phyloP scores from a whole-genome alignment of 2,329 filamentous ascomycete species.

The Monosporascus sp. region DNA sequence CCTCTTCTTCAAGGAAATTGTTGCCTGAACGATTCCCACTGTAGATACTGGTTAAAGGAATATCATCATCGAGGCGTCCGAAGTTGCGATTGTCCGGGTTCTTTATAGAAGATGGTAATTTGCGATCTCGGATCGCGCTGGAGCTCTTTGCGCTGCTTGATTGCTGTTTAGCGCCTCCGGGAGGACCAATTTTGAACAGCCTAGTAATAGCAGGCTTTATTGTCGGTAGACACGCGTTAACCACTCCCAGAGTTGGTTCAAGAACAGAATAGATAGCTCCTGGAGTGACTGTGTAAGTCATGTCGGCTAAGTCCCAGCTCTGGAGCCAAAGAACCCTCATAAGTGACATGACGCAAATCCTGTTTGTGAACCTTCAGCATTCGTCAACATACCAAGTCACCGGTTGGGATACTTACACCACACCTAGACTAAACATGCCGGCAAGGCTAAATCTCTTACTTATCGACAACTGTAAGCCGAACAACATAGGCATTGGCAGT shows the following conservation, averaged over 20 bases:
- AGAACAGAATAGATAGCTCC: slow-evolving; percentile 4
- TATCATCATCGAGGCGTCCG: neutral
- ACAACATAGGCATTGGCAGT: slow-evolving; percentile 11
- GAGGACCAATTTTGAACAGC: neutral
- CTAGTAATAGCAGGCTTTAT: slow-evolving; percentile 5
- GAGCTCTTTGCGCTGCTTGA: neutral
- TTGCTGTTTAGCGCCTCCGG: neutral
- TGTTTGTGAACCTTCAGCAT: neutral
- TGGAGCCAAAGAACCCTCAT: neutral
- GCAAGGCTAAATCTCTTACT: slow-evolving; percentile 6
- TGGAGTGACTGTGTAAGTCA: slow-evolving; percentile 1
- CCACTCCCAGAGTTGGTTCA: slow-evolving; percentile 9
- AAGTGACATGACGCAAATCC: slow-evolving; percentile 5
- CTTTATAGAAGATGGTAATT: neutral
- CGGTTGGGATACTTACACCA: slow-evolving; percentile 5
- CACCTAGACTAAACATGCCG: slow-evolving; percentile 13
- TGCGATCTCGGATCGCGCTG: neutral
- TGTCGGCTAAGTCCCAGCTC: slow-evolving; percentile 3
- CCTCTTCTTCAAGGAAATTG: neutral
- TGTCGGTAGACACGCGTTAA: slow-evolving; percentile 11
- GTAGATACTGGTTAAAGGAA: neutral
- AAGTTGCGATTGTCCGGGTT: neutral
- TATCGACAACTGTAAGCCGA: slow-evolving; percentile 3
- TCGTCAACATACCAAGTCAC: neutral
- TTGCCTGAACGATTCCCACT: no score